phyloP scores from a whole-genome alignment of 1,284 basidiomycete species.

The Porogramme epimiltina region DNA sequence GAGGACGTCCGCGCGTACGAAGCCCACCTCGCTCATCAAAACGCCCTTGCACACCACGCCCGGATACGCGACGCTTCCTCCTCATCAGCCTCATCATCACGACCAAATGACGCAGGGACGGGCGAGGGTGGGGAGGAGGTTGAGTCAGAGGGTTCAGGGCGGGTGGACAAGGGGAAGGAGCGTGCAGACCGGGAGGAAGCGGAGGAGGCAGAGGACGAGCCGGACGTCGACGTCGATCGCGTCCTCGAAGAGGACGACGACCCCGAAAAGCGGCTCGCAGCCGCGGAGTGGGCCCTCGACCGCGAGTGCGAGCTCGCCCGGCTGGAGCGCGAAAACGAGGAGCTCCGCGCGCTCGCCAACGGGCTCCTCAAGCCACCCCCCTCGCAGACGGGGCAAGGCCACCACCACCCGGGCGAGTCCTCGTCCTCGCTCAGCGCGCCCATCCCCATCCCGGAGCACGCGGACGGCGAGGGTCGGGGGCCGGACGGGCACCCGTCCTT shows the following conservation, averaged over 20 bases:
- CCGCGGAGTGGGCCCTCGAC: constrained; percentile 76
- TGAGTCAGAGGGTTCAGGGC: constrained; percentile 24
- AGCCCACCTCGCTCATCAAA: constrained; percentile 12
- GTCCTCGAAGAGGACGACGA: constrained; percentile 24
- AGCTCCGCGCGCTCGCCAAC: constrained; percentile 72
- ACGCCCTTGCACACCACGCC: neutral
- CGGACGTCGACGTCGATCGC: constrained; percentile 6
- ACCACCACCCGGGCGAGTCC: neutral
- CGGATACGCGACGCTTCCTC: neutral
- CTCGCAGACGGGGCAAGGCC: neutral
- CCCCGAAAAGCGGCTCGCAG: constrained; percentile 33
- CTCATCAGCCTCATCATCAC: neutral
- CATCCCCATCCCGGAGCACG: constrained; percentile 6
- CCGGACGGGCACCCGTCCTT: constrained; percentile 18
- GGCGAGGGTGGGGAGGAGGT: constrained; percentile 28
- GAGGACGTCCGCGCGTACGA: constrained; percentile 52
- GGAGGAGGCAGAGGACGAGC: constrained; percentile 2
- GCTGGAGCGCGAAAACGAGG: constrained; percentile 84
- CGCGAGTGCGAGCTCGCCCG: constrained; percentile 85
- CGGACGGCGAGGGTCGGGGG: constrained; percentile 7
- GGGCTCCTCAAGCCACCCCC: constrained; percentile 13
- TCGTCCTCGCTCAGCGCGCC: neutral
- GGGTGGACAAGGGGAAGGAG: constrained; percentile 34
- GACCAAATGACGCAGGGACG: neutral
- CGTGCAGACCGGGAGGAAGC: constrained; percentile 7